Percentiles rank a stretch among this genome's conserved stretches.
Conservation (phyloP, 2,329 filamentous ascomycete genomes). For the Fusarium euwallaceae region DNA sequence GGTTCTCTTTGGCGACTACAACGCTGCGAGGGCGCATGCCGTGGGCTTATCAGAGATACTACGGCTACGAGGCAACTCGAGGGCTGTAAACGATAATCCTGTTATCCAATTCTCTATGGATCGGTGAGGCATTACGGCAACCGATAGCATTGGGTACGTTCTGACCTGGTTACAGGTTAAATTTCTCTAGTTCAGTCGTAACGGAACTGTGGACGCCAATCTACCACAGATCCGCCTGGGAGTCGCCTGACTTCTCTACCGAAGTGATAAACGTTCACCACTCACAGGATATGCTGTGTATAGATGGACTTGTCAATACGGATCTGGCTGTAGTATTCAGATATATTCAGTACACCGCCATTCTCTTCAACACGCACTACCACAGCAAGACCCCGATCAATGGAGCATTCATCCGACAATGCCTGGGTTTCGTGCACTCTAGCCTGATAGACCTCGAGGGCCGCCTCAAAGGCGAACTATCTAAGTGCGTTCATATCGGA, state of each 20-base stretch:
- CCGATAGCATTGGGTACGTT: no score
- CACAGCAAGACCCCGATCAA: not conserved
- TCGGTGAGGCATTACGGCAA: not conserved
- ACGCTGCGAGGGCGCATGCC: not conserved
- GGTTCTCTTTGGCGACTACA: not conserved
- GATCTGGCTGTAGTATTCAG: not conserved
- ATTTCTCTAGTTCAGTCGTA: not conserved
- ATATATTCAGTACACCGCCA: not conserved
- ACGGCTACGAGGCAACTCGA: not conserved
- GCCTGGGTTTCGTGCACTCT: not conserved
- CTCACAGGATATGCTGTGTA: not conserved
- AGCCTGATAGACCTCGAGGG: not conserved
- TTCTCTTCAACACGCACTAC: not conserved
- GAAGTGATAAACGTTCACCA: not conserved
- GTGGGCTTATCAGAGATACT: not conserved
- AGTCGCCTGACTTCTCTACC: not conserved
- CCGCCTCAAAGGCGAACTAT: not conserved
- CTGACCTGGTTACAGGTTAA: not conserved
- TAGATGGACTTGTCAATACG: not conserved
- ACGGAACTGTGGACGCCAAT: not conserved
- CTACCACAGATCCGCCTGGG: not conserved
- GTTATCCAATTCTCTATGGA: not conserved
- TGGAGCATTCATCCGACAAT: not conserved
- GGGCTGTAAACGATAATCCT: not conserved
- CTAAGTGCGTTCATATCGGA: not conserved